phyloP scores from a whole-genome alignment of 1,284 basidiomycete species.

The Xerocomus minutiporus region DNA sequence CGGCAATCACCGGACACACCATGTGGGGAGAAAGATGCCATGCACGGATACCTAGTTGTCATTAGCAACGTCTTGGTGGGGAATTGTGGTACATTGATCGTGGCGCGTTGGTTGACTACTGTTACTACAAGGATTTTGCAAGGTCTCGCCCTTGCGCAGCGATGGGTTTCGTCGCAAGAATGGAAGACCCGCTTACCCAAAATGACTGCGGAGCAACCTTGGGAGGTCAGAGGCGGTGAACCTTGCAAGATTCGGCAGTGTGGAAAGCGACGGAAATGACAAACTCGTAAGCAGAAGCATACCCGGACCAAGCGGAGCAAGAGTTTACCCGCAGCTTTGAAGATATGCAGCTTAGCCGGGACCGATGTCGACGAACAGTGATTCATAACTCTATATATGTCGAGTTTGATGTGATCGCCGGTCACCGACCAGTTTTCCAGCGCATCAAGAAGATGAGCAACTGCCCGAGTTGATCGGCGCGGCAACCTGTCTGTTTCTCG shows the following conservation, averaged over 20 bases:
- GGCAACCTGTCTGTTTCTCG: not conserved
- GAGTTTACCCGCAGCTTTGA: not conserved
- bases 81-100: not conserved
- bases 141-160: not conserved
- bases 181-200: not conserved
- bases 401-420: not conserved
- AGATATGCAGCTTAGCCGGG: not conserved
- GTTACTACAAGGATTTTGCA: not conserved
- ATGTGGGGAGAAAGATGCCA: not conserved
- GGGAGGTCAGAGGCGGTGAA: not conserved
- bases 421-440: not conserved
- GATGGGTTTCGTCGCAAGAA: not conserved
- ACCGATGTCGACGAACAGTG: not conserved
- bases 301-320: not conserved
- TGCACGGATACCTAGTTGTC: slow-evolving; percentile 5
- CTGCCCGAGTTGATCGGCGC: not conserved
- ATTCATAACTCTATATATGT: not conserved
- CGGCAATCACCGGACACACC: slow-evolving; percentile 16
- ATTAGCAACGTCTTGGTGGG: slow-evolving; percentile 6
- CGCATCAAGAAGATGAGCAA: not conserved
- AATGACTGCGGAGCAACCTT: slow-evolving; percentile 4
- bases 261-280: not conserved
- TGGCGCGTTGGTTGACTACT: slow-evolving; percentile 1
- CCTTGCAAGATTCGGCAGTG: not conserved
- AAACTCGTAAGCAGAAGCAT: not conserved